Evolutionary conservation across 148 eudicot genomes (phyloP).

Genomic region (Diospyros kaki): DNA sequence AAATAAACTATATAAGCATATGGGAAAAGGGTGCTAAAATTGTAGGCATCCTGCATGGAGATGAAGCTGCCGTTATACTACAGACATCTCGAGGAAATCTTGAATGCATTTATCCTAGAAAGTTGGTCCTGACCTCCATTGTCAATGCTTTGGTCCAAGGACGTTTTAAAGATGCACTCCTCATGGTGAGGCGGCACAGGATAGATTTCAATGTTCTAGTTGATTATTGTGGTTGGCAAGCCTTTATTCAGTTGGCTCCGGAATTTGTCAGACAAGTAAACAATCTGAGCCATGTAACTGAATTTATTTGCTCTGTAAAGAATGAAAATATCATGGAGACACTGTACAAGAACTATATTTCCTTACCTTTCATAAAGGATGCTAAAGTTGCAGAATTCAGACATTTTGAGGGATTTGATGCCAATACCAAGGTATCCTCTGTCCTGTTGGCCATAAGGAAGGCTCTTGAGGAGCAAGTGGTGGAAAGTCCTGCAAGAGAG

Average conservation of each 20-base stretch:
- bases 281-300: slow-evolving; percentile 78
- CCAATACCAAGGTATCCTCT: slow-evolving; percentile 49
- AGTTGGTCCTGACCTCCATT: slow-evolving; percentile 76
- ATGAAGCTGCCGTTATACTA: slow-evolving; percentile 78
- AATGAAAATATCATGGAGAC: slow-evolving; percentile 68
- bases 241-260: slow-evolving; percentile 57
- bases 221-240: slow-evolving; percentile 83
- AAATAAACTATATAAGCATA: slow-evolving; percentile 46
- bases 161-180: slow-evolving; percentile 75
- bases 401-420: slow-evolving; percentile 21
- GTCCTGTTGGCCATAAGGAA: slow-evolving; percentile 64
- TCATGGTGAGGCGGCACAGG: slow-evolving; percentile 90
- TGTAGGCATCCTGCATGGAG: slow-evolving; percentile 86
- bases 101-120: slow-evolving; percentile 88
- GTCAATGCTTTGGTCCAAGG: slow-evolving; percentile 59
- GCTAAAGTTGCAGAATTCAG: slow-evolving; percentile 29
- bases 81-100: slow-evolving; percentile 89
- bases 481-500: slow-evolving; percentile 79
- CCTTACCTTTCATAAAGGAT: slow-evolving; percentile 36
- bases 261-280: slow-evolving; percentile 85
- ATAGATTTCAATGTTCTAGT: slow-evolving; percentile 86
- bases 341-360: slow-evolving; percentile 55
- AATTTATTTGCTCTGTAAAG: slow-evolving; percentile 84
- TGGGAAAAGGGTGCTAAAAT: slow-evolving; percentile 96
- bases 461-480: slow-evolving; percentile 80